Evolutionary conservation across 257 asterid species (phyloP).

Genomic region (Eustoma russellianum): DNA sequence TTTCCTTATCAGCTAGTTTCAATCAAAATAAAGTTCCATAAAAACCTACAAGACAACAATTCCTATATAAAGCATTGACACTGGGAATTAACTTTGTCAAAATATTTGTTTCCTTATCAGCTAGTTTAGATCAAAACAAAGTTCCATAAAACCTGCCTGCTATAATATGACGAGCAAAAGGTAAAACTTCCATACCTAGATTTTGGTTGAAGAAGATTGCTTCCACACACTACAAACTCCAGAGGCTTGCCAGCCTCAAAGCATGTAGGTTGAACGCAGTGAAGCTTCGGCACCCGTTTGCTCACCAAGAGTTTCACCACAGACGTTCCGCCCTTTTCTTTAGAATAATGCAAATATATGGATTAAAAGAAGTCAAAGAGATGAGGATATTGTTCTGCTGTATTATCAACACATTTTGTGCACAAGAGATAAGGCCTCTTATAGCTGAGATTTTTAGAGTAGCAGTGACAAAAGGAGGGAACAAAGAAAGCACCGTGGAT

Average conservation of each 20-base stretch:
- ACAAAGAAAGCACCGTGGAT: too few relatives aligned
- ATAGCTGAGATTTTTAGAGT: background rate
- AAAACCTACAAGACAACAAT: too few relatives aligned
- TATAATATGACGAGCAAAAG: background rate
- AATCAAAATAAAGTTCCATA: too few relatives aligned
- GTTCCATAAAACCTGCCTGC: too few relatives aligned
- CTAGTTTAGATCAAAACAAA: too few relatives aligned
- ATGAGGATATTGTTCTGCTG: background rate
- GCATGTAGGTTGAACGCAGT: constrained; percentile 61
- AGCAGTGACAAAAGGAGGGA: too few relatives aligned
- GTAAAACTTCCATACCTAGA: constrained; percentile 44
- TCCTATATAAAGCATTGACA: too few relatives aligned
- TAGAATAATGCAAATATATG: constrained; percentile 12
- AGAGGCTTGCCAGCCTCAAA: constrained; percentile 90
- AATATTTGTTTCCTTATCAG: too few relatives aligned
- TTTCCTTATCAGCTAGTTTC: too few relatives aligned
- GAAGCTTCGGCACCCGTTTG: constrained; percentile 67
- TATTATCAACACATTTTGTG: background rate
- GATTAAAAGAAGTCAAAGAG: constrained; percentile 3
- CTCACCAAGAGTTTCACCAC: constrained; percentile 52
- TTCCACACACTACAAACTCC: constrained; percentile 85
- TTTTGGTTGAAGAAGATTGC: constrained; percentile 65
- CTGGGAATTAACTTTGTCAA: too few relatives aligned
- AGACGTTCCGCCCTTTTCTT: constrained; percentile 53
- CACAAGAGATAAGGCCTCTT: background rate